A percentile compares a stretch with the other conserved stretches of the same genome.
These are phyloP conservation scores for Leccinum obscurum DNA, from an alignment of 768 basidiomycete genomes.

Conservation along the genomic window DNA sequence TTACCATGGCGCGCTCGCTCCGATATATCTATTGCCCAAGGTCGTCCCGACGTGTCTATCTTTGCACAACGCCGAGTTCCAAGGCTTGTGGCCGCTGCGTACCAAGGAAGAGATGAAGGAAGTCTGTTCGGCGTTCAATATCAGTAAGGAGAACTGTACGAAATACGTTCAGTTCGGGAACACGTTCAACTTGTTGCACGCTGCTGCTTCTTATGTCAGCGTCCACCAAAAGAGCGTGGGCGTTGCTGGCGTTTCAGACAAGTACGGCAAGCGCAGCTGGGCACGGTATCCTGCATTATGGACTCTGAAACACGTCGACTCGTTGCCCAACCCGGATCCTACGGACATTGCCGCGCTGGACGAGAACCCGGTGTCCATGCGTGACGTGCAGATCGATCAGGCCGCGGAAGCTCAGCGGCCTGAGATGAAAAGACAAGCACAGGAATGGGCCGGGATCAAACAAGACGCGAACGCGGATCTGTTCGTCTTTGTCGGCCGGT, in stretches of 20 bases:
- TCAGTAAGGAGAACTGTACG: conserved; percentile 93
- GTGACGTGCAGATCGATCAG: conserved; percentile 75
- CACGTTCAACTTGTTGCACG: conserved; percentile 94
- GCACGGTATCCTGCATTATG: conserved; percentile 94
- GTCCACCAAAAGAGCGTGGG: conserved; percentile 91
- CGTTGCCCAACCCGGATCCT: conserved; percentile 92
- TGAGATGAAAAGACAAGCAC: conserved; percentile 87
- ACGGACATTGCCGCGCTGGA: conserved; percentile 93
- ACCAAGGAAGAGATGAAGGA: conserved; percentile 99
- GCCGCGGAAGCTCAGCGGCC: conserved; percentile 88
- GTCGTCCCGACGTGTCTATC: conserved; percentile 89
- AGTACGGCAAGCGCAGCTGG: conserved; percentile 97
- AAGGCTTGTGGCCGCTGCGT: conserved; percentile 93
- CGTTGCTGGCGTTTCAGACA: conserved; percentile 96
- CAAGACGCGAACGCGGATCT: conserved; percentile 89
- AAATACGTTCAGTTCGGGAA: conserved; percentile 99
- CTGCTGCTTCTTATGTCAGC: conserved; percentile 90
- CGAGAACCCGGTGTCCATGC: conserved; percentile 68
- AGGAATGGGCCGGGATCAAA: conserved; percentile 93
- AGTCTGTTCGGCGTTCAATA: conserved; percentile 96
- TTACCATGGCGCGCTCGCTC: conserved; percentile 90
- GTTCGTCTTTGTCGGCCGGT: conserved; percentile 96
- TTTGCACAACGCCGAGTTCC: conserved; percentile 96
- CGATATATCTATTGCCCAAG: conserved; percentile 90
- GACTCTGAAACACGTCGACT: conserved; percentile 95